These are phyloP conservation scores for Cryptococcus sp. DNA, from an alignment of 1,284 basidiomycete species.

Conservation along the genomic window DNA sequence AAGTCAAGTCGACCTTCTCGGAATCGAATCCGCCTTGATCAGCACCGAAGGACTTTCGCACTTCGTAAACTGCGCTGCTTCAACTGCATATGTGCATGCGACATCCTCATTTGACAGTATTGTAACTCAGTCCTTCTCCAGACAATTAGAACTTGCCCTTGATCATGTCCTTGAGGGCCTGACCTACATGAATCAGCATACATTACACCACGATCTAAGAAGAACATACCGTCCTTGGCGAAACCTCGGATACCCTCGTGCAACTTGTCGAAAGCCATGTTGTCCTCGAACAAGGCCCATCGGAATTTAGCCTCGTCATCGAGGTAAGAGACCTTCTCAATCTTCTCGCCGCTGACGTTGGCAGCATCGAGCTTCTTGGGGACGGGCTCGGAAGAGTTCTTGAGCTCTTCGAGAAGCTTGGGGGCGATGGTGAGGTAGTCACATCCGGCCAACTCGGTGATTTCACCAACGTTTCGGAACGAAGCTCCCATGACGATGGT, in stretches of 20 bases:
- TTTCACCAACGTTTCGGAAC: conserved; percentile 94
- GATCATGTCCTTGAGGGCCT: conserved; percentile 76
- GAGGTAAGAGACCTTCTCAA: conserved; percentile 78
- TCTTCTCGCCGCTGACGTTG: conserved; percentile 56
- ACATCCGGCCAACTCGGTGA: conserved; percentile 89
- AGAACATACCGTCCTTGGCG: conserved; percentile 76
- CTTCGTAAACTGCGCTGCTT: no score
- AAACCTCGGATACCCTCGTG: conserved; percentile 98
- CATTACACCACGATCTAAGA: not conserved
- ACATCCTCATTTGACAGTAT: no score
- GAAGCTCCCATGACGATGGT: conserved; percentile 99
- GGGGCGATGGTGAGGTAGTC: conserved; percentile 97
- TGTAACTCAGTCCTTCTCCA: not conserved
- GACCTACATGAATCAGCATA: not conserved
- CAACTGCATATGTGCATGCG: no score
- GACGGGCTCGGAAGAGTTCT: conserved; percentile 69
- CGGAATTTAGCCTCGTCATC: conserved; percentile 95
- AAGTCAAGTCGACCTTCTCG: no score
- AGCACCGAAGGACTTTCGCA: no score
- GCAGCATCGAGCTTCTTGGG: conserved; percentile 77
- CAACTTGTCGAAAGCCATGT: conserved; percentile 90
- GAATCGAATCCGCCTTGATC: no score
- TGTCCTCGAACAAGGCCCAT: conserved; percentile 83
- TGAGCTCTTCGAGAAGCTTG: conserved; percentile 83
- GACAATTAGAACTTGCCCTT: conserved; percentile 61